These are phyloP conservation scores for Pistacia integerrima DNA, from an alignment of 345 rosid genomes.

Conservation along the genomic window DNA sequence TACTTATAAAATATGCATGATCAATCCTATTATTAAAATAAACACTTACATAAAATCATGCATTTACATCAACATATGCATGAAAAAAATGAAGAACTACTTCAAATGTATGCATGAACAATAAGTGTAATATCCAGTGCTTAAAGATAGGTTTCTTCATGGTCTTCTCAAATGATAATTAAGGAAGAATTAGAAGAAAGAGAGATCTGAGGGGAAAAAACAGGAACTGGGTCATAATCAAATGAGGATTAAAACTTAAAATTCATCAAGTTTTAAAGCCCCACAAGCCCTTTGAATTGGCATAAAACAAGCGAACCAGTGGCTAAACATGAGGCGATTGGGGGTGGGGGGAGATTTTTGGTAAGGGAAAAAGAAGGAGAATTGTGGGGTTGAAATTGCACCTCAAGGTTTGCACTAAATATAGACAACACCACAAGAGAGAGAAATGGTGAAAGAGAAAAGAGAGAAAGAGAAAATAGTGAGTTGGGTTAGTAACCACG, in stretches of 20 bases:
- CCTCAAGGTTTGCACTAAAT: constrained; percentile 45
- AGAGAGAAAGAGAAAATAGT: constrained; percentile 5
- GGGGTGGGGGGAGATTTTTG: constrained; percentile 21
- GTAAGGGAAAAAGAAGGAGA: constrained; percentile 56
- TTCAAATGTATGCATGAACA: not conserved
- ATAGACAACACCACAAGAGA: constrained; percentile 40
- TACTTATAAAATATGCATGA: constrained; percentile 19
- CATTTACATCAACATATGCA: too few relatives aligned
- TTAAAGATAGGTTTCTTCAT: not conserved
- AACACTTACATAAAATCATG: not conserved
- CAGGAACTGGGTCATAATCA: constrained; percentile 31
- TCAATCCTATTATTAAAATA: not conserved
- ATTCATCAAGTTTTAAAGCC: constrained; percentile 29
- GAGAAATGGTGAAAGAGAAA: constrained; percentile 16
- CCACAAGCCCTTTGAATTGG: constrained; percentile 48
- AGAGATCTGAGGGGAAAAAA: constrained; percentile 25
- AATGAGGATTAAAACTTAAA: constrained; percentile 20
- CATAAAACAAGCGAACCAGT: constrained; percentile 46
- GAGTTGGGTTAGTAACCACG: constrained; percentile 42
- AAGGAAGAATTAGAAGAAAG: constrained; percentile 15
- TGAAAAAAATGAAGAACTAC: too few relatives aligned
- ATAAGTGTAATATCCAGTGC: not conserved
- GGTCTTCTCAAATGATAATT: not conserved
- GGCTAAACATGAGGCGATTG: constrained; percentile 29
- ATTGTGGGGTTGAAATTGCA: constrained; percentile 49